These are phyloP conservation scores for Pterocarpus santalinus DNA, from an alignment of 306 rosid species.

Conservation along the genomic window DNA sequence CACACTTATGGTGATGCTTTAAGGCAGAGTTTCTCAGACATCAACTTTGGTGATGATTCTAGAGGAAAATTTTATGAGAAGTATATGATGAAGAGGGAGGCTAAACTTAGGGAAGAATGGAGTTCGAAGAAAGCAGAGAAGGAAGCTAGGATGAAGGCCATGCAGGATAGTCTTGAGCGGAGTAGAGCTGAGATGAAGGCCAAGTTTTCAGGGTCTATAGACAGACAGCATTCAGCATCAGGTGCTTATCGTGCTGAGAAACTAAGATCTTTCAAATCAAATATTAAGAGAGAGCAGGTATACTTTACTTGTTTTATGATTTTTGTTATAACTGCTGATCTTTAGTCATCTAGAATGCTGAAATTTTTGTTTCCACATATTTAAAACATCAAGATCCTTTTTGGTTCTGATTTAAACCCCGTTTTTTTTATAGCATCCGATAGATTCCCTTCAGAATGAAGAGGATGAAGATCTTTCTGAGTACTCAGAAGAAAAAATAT, in stretches of 20 bases:
- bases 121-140: conserved; percentile 82
- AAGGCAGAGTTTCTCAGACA: conserved; percentile 66
- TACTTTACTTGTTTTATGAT: conserved; percentile 35
- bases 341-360: not conserved
- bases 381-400: conserved; percentile 24
- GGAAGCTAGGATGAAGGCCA: conserved; percentile 95
- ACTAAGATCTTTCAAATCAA: conserved; percentile 75
- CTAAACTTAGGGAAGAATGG: conserved; percentile 93
- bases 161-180: conserved; percentile 91
- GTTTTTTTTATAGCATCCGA: conserved; percentile 63
- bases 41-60: conserved; percentile 68
- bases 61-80: conserved; percentile 89
- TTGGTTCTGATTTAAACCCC: conserved; percentile 41
- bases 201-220: conserved; percentile 76
- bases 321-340: conserved; percentile 40
- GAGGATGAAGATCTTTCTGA: conserved; percentile 80
- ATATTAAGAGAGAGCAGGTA: conserved; percentile 84
- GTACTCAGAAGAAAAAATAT: conserved; percentile 65
- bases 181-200: conserved; percentile 86
- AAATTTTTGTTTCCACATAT: not conserved
- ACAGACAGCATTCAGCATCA: conserved; percentile 64
- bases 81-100: conserved; percentile 94
- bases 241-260: conserved; percentile 74
- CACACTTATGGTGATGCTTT: conserved; percentile 62
- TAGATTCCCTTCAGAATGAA: conserved; percentile 78